These are phyloP conservation scores for Colletotrichum tropicale DNA, from an alignment of 2,329 filamentous ascomycete species.

Conservation along the genomic window DNA sequence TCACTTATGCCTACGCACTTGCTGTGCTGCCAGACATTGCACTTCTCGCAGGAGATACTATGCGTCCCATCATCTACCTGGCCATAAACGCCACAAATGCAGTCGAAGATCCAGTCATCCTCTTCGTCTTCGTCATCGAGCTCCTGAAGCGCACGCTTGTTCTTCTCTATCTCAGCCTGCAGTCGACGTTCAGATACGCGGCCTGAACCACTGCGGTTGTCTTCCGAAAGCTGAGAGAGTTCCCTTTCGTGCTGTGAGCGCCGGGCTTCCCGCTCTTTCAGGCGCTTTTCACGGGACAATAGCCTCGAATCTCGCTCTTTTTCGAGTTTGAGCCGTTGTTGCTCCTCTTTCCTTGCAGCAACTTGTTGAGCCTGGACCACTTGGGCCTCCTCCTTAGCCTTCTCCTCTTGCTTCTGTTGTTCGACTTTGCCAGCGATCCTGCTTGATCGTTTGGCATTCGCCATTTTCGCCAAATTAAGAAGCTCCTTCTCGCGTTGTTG, in stretches of 20 bases:
- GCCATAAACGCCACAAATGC: constrained; percentile 87
- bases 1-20: constrained; percentile 84
- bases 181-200: constrained; percentile 80
- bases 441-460: constrained; percentile 92
- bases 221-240: constrained; percentile 77
- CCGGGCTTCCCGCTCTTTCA: constrained; percentile 84
- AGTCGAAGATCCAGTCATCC: constrained; percentile 94
- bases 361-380: constrained; percentile 69
- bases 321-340: constrained; percentile 63
- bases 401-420: constrained; percentile 75
- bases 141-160: constrained; percentile 75
- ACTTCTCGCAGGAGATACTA: constrained; percentile 91
- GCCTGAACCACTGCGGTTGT: constrained; percentile 66
- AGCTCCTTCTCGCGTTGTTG: constrained; percentile 77
- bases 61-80: constrained; percentile 94
- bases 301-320: constrained; percentile 80
- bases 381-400: constrained; percentile 71
- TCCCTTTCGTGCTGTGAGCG: constrained; percentile 86
- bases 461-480: constrained; percentile 81
- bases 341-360: constrained; percentile 70
- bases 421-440: constrained; percentile 84
- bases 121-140: constrained; percentile 71
- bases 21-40: constrained; percentile 97
- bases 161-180: constrained; percentile 82
- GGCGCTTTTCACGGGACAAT: constrained; percentile 82